A percentile compares a stretch with the other conserved stretches of the same genome.
Evolutionary conservation across 2,329 filamentous ascomycete species (phyloP).

Genomic region (Aureobasidium musti): DNA sequence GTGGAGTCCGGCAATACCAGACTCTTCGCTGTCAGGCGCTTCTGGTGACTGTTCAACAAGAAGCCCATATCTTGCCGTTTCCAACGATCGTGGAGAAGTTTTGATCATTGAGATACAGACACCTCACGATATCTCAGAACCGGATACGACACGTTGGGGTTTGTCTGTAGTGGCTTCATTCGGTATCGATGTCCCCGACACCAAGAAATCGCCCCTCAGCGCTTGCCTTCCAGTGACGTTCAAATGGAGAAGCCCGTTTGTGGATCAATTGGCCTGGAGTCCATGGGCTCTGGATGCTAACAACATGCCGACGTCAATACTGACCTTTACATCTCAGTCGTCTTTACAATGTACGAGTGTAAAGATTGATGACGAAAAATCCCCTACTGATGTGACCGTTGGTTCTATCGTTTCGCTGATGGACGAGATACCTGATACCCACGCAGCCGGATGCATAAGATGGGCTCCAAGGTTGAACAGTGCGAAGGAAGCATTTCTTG

Average conservation of each 20-base stretch:
- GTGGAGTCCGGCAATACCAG: slow-evolving; percentile 43
- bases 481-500: slow-evolving; percentile 11
- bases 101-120: slow-evolving; percentile 44
- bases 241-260: slow-evolving; percentile 40
- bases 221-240: slow-evolving; percentile 33
- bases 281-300: slow-evolving; percentile 40
- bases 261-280: slow-evolving; percentile 45
- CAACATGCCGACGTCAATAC: slow-evolving; percentile 36
- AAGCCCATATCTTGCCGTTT: slow-evolving; percentile 41
- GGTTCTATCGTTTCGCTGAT: neutral
- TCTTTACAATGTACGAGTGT: slow-evolving; percentile 13
- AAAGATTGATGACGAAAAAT: neutral
- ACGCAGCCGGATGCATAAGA: slow-evolving; percentile 33
- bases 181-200: neutral
- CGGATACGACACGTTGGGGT: slow-evolving; percentile 31
- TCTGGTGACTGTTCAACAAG: slow-evolving; percentile 1
- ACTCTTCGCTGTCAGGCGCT: slow-evolving; percentile 31
- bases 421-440: slow-evolving; percentile 2
- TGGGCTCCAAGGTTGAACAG: slow-evolving; percentile 31
- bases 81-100: slow-evolving; percentile 48
- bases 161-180: slow-evolving; percentile 20
- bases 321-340: slow-evolving; percentile 40
- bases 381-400: neutral
- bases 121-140: slow-evolving; percentile 40
- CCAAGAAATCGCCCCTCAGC: neutral